Conservation (phyloP, 176 grass and related monocot genomes). For the Raddia guianensis region DNA sequence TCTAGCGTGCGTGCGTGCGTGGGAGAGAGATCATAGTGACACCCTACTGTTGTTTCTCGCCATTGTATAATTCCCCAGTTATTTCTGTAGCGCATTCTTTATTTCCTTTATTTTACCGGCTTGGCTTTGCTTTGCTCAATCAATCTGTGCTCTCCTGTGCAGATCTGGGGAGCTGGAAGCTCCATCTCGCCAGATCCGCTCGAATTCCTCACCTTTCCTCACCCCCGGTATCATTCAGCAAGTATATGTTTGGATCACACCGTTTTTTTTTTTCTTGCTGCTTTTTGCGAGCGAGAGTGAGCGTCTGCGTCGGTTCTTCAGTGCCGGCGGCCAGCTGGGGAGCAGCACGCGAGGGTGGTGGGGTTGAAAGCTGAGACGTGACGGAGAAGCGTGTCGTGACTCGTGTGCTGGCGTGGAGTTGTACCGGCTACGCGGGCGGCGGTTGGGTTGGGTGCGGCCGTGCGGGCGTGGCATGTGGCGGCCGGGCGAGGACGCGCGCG, state of each 20-base stretch:
- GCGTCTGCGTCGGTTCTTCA: too few species aligned
- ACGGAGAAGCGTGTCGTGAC: neutral
- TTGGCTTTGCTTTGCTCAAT: neutral
- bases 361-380: neutral
- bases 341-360: neutral
- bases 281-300: neutral
- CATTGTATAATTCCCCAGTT: constrained; percentile 30
- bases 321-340: constrained; percentile 28
- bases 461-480: neutral
- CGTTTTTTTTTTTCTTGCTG: neutral
- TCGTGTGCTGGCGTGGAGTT: neutral
- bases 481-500: neutral
- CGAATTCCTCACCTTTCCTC: neutral
- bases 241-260: neutral
- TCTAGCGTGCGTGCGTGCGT: constrained; percentile 9
- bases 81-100: constrained; percentile 28
- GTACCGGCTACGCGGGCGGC: neutral
- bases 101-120: constrained; percentile 4
- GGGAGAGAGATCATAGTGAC: neutral
- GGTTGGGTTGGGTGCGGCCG: neutral
- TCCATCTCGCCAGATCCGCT: constrained; percentile 3
- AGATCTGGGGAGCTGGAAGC: constrained; percentile 13
- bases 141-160: constrained; percentile 16
- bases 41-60: constrained; percentile 28
- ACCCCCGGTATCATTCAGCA: neutral